Base-by-base conservation (phyloP, 208 protist genomes). In the Tetramitus jugosus region DNA sequence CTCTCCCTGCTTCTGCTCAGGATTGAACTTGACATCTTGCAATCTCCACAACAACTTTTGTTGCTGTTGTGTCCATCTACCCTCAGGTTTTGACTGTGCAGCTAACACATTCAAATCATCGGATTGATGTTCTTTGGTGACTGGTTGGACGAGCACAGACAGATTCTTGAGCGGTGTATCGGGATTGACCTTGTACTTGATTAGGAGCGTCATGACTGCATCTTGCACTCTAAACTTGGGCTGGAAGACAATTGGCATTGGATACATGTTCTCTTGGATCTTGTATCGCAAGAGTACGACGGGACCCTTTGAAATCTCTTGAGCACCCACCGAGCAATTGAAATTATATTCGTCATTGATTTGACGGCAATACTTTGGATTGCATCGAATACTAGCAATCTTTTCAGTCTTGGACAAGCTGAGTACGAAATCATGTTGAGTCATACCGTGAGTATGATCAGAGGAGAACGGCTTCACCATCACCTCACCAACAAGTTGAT, bases 331-430 rank as follows among this genome's bases (percentile, higher is more conserved):
- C n/a, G n/a, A n/a, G n/a, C n/a, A n/a, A n/a, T n/a, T n/a, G n/a
- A 20, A 56, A 10, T 56, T 56, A 56, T 20, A 10, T 56, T 56
- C 14, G 20, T 10, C 14, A 29, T 8, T 49, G 4, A 49, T 10
- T 71, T 71, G n/a, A 20, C 49, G 43, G 35, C n/a, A 17, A 49
- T 49, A 14, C 33, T 71, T 71, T 71, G 65, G 65, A 71, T 71
- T 71, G 29, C 65, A 71, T 49, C 43, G n/a, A 33, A 71, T 49
- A 49, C 49, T 71, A 14, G 65, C 35, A 35, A 71, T 71, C 35
- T 71, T 71, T 56, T 56, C 14, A 26, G 49, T 56, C 14, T 56
- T 20, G 10, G 10, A 10, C 49, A 56, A 56, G 49, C 20, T 10
- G 10, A 56, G 20, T 10, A 20, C 20, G 49, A 56, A 56, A 26